Conservation (phyloP, 2,329 filamentous ascomycete species). For the Exophiala sp. region DNA sequence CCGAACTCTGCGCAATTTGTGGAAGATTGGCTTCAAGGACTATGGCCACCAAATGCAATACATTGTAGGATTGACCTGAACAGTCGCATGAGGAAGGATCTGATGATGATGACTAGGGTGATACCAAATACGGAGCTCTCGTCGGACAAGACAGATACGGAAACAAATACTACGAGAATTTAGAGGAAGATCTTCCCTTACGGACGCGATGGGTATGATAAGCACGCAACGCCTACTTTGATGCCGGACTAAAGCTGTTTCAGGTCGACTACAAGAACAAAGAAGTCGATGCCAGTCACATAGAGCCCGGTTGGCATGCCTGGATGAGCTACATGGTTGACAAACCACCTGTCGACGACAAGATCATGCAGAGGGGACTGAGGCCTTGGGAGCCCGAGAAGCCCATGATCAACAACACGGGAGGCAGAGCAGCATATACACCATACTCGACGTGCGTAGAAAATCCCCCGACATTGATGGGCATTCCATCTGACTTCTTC, state of each 20-base stretch:
- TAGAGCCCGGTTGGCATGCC: conserved; percentile 96
- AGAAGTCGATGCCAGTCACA: conserved; percentile 62
- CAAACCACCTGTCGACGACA: conserved; percentile 75
- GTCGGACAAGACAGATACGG: conserved; percentile 84
- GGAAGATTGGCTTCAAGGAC: conserved; percentile 87
- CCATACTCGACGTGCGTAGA: conserved; percentile 86
- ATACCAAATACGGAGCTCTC: conserved; percentile 89
- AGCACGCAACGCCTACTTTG: conserved; percentile 34
- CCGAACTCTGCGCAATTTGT: conserved; percentile 81
- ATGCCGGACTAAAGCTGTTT: conserved; percentile 68
- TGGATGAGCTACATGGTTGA: conserved; percentile 96
- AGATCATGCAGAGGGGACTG: conserved; percentile 62
- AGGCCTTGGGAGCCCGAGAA: conserved; percentile 73
- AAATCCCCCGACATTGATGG: background rate
- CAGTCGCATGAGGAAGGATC: background rate
- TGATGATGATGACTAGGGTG: conserved; percentile 53
- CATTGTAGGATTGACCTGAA: conserved; percentile 24
- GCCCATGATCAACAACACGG: conserved; percentile 72
- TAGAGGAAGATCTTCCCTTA: conserved; percentile 82
- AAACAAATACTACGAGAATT: conserved; percentile 98
- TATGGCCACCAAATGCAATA: conserved; percentile 82
- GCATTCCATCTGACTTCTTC: background rate
- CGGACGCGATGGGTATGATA: conserved; percentile 24
- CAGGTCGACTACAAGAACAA: conserved; percentile 96
- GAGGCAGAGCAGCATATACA: conserved; percentile 76